Base-by-base conservation (phyloP, 208 protist genomes). In the Trypanosoma caninum region DNA sequence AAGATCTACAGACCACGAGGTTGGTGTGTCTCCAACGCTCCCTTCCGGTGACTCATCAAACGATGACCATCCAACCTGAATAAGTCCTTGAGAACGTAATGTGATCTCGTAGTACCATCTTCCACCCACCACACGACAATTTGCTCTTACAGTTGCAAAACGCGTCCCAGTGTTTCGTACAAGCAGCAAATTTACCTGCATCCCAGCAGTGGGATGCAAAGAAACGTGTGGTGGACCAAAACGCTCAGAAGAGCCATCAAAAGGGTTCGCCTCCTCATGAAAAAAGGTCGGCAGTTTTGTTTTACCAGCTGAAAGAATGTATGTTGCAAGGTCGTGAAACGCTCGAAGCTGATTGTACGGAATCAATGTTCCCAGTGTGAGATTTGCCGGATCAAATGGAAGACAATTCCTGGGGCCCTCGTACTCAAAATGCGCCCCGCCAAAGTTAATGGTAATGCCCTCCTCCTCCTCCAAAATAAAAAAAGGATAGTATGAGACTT, bases 81-180 rank as follows among this genome's bases (percentile, higher is more conserved):
- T 91, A 30, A 97, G 76, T 16, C 91, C 91, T 52, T 97, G 91
- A 20, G 86, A 87, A 30, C 73, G 76, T 50, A 97, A 65, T 18
- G 81, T 89, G 50, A 95, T 84, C 71, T 97, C 91, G 67, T 91
- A 97, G 69, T 95, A 97, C 91, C 91, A 97, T 31, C 61, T 65
- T 35, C 87, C 89, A 31, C 80, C 84, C 11, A 67, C 54, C 31
- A 95, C 91, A 9, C 62, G 73, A 72, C 87, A 92, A 61, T 97
- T 81, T 33, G 85, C 86, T 34, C 52, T 55, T 34, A 93, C 78
- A 9, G 85, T 95, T 45, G 78, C 57, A 72, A 95, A 95, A 25
- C 58, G 50, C 8, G 76, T 50, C 9, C 83, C 85, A 18, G 64
- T 71, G 70, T 95, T 95, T 60, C 82, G 81, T 41, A 81, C 87